phyloP scores from a whole-genome alignment of 441 rosid species.

The Erodium chrysanthum region DNA sequence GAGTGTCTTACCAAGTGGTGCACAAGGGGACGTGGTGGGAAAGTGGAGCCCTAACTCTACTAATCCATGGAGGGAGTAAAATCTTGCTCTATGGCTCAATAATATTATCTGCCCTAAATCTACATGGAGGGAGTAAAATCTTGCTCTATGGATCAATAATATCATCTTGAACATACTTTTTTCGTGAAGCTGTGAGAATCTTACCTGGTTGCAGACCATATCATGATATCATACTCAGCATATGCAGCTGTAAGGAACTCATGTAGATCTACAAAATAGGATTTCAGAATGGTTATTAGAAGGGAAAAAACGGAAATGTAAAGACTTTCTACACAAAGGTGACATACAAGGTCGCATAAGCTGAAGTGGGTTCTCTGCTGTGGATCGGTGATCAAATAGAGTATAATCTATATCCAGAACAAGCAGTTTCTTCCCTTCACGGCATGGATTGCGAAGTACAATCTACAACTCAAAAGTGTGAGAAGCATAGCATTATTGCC shows the following conservation, averaged over 20 bases:
- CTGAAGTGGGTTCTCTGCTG: constrained; percentile 79
- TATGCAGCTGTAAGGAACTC: constrained; percentile 91
- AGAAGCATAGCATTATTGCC: constrained; percentile 1
- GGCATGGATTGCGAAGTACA: constrained; percentile 60
- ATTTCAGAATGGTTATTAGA: constrained; percentile 2
- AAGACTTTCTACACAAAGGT: constrained; percentile 3
- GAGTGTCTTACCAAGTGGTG: too few relatives aligned
- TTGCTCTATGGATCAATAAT: neutral
- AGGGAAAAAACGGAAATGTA: neutral
- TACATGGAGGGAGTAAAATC: neutral
- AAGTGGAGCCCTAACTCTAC: too few relatives aligned
- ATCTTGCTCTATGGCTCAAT: neutral
- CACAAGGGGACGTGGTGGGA: too few relatives aligned
- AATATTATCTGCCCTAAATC: neutral
- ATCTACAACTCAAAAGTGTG: constrained; percentile 36
- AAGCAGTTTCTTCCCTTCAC: constrained; percentile 77
- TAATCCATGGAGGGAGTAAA: neutral
- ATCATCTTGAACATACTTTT: neutral
- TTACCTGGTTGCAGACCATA: constrained; percentile 96
- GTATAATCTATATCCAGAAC: constrained; percentile 94
- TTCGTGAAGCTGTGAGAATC: constrained; percentile 8
- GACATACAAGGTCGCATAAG: constrained; percentile 81
- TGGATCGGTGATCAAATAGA: constrained; percentile 81
- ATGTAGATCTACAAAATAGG: constrained; percentile 62
- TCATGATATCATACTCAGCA: constrained; percentile 83